A percentile compares a stretch with the other conserved stretches of the same genome.
phyloP scores from a whole-genome alignment of 1,139 yeast species.

The Martiniozyma asiatica region DNA sequence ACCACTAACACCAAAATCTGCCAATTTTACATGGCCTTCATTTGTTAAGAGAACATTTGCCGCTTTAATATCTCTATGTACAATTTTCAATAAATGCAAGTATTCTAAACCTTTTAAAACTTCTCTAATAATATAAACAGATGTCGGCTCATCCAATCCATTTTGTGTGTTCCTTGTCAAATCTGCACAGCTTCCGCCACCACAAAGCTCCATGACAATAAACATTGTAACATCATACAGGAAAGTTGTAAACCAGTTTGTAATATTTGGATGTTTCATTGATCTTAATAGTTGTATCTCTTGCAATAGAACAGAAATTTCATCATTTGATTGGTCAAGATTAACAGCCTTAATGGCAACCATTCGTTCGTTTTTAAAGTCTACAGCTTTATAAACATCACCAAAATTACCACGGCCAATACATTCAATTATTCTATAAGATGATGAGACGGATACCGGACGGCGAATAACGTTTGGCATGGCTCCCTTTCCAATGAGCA shows the following conservation, averaged over 20 bases:
- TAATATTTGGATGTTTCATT: constrained; percentile 51
- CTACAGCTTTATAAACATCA: constrained; percentile 59
- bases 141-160: constrained; percentile 41
- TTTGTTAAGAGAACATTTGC: constrained; percentile 66
- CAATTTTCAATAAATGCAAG: constrained; percentile 57
- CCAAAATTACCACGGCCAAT: constrained; percentile 84
- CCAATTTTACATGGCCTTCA: constrained; percentile 54
- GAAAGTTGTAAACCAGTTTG: constrained; percentile 53
- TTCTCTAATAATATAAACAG: constrained; percentile 46
- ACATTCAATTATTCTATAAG: constrained; percentile 33
- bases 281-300: constrained; percentile 67
- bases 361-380: constrained; percentile 15
- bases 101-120: constrained; percentile 57
- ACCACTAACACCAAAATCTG: constrained; percentile 84
- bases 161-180: constrained; percentile 40
- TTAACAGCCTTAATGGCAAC: constrained; percentile 77
- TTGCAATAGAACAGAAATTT: constrained; percentile 52
- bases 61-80: constrained; percentile 80
- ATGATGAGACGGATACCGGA: too few relatives aligned
- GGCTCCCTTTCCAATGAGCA: too few relatives aligned
- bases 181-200: constrained; percentile 84
- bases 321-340: constrained; percentile 64
- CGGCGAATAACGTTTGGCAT: too few relatives aligned
- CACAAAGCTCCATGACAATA: constrained; percentile 89
- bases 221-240: constrained; percentile 57